phyloP scores from a whole-genome alignment of 257 asterid species.

The Solanum okadae region DNA sequence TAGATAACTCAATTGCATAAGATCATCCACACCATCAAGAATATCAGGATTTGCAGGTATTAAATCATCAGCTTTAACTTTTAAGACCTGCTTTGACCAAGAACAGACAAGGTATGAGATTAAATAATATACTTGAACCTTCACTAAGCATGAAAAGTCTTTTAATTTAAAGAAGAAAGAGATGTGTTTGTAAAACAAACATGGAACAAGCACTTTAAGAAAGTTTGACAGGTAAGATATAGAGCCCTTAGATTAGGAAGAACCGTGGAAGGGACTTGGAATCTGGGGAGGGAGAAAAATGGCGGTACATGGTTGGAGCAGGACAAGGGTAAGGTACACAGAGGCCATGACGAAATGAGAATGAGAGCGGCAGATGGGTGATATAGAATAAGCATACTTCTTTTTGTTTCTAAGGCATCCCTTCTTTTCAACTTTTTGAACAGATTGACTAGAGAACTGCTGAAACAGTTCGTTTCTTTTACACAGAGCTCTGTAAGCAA shows the following conservation, averaged over 20 bases:
- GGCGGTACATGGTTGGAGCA: not conserved
- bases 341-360: not conserved
- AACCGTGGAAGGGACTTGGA: not conserved
- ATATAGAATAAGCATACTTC: not conserved
- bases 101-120: not conserved
- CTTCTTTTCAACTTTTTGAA: not conserved
- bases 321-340: not conserved
- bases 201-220: not conserved
- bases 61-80: constrained; percentile 58
- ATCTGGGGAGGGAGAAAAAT: constrained; percentile 1
- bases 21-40: constrained; percentile 96
- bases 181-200: not conserved
- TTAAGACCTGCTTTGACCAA: constrained; percentile 43
- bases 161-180: not conserved
- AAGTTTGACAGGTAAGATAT: not conserved
- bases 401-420: not conserved
- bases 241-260: not conserved
- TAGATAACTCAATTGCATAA: constrained; percentile 91
- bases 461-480: not conserved
- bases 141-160: not conserved
- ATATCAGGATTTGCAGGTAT: constrained; percentile 93
- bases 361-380: not conserved
- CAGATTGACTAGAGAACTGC: not conserved
- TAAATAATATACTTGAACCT: not conserved
- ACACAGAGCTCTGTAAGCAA: not conserved